phyloP scores from a whole-genome alignment of 306 rosid genomes.

The Psophocarpus tetragonolobus region DNA sequence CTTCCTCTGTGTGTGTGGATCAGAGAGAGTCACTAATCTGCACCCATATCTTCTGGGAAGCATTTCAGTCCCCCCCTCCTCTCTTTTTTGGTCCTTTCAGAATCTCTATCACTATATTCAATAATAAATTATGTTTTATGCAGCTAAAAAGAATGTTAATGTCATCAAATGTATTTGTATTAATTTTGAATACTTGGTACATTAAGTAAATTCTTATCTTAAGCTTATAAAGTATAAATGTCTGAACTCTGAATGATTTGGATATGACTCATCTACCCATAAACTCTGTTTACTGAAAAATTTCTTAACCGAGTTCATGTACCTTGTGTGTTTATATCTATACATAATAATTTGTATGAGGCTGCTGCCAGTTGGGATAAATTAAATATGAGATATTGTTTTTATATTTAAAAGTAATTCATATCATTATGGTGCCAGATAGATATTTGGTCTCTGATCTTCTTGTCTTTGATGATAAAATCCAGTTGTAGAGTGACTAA shows the following conservation, averaged over 20 bases:
- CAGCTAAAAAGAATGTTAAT: too few relatives aligned
- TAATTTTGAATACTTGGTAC: neutral
- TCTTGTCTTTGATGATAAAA: neutral
- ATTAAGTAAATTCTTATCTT: neutral
- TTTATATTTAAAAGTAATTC: conserved; percentile 16
- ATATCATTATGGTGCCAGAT: neutral
- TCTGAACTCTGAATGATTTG: neutral
- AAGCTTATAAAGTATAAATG: neutral
- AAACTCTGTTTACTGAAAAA: neutral
- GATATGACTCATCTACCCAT: neutral
- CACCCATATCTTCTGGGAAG: too few relatives aligned
- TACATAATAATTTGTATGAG: neutral
- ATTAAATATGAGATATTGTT: neutral
- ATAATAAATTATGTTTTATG: too few relatives aligned
- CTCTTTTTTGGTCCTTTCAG: neutral
- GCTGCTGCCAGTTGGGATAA: conserved; percentile 15
- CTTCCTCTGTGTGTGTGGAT: too few relatives aligned
- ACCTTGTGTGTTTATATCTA: too few relatives aligned
- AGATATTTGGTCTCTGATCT: conserved; percentile 11
- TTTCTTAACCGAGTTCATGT: neutral
- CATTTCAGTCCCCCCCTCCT: too few relatives aligned
- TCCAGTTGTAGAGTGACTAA: neutral
- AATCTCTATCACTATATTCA: too few relatives aligned
- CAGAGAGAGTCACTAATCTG: too few relatives aligned
- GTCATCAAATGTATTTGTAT: too few relatives aligned